Conservation (phyloP, 1,284 basidiomycete species). For the Apiotrichum veenhuisii region DNA sequence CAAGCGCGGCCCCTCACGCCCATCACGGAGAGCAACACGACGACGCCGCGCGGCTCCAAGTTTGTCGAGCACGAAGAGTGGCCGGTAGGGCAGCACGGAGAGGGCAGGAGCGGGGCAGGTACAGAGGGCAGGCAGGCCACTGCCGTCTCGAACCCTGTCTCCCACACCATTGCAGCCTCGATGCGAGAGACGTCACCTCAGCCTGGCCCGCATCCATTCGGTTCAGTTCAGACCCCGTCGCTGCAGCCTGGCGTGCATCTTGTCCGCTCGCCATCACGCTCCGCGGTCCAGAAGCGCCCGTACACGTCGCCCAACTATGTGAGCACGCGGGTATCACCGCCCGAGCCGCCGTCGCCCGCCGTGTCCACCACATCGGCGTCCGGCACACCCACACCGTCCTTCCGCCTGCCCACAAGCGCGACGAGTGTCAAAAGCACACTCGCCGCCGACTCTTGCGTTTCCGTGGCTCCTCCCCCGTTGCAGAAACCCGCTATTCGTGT, state of each 20-base stretch:
- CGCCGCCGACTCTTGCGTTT: no score
- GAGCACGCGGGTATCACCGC: neutral
- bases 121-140: no score
- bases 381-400: neutral
- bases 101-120: no score
- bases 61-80: neutral
- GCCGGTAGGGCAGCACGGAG: no score
- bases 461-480: no score
- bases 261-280: neutral
- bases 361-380: neutral
- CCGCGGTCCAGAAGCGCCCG: neutral
- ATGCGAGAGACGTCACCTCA: no score
- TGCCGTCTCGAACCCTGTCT: no score
- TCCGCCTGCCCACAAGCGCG: neutral
- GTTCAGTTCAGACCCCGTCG: no score
- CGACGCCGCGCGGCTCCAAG: constrained; percentile 6
- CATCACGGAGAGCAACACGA: constrained; percentile 36
- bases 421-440: no score
- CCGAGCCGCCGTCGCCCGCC: neutral
- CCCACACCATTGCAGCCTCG: no score
- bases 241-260: neutral
- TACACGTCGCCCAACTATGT: neutral
- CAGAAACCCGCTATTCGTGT: no score
- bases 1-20: constrained; percentile 26
- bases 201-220: neutral